These are phyloP conservation scores for Chalciporus sp. DNA, from an alignment of 1,284 basidiomycete species.

Conservation along the genomic window DNA sequence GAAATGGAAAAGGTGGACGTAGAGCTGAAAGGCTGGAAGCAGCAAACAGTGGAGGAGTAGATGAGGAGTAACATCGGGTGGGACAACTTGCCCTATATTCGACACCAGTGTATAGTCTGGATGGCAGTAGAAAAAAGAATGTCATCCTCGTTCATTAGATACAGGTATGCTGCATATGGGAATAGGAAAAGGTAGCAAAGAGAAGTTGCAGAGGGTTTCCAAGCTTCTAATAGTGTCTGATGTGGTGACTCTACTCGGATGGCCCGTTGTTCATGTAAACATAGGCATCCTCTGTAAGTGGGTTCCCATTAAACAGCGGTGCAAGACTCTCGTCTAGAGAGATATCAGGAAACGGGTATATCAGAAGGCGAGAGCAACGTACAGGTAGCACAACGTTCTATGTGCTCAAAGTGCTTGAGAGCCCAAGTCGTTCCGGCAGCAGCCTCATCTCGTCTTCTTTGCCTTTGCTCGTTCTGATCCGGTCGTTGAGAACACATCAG, in stretches of 20 bases:
- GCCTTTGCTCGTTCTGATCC: conserved; percentile 85
- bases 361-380: conserved; percentile 33
- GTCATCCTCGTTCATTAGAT: conserved; percentile 21
- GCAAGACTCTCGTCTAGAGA: conserved; percentile 63
- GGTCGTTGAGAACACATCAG: background rate
- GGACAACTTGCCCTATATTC: too few species aligned
- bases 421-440: conserved; percentile 76
- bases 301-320: conserved; percentile 43
- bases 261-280: conserved; percentile 59
- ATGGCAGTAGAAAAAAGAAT: conserved; percentile 6
- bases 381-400: conserved; percentile 75
- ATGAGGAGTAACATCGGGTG: conserved; percentile 13
- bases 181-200: conserved; percentile 21
- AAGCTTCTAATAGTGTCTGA: conserved; percentile 12
- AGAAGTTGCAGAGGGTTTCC: conserved; percentile 1
- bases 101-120: background rate
- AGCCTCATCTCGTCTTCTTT: conserved; percentile 83
- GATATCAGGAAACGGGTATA: conserved; percentile 1
- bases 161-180: conserved; percentile 9
- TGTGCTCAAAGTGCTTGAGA: conserved; percentile 73
- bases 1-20: conserved; percentile 58
- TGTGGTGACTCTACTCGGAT: conserved; percentile 19
- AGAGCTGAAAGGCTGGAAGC: conserved; percentile 11
- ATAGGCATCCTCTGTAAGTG: conserved; percentile 66
- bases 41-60: background rate